Conservation (phyloP, 495 filamentous ascomycete genomes). For the Lophiostoma macrostomum region DNA sequence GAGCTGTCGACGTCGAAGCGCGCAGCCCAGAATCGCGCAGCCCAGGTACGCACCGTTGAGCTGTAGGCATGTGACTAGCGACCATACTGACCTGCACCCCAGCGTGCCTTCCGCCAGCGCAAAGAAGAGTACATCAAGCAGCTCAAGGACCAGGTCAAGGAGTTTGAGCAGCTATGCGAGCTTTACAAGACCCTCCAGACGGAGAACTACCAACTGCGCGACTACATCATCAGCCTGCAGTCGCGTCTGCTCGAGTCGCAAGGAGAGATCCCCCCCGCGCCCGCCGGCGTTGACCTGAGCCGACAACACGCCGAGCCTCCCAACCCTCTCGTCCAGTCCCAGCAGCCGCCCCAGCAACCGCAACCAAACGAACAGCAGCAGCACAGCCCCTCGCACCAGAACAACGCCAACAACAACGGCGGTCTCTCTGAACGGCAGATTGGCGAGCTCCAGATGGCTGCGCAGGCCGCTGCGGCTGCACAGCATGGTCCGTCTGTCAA, state of each 20-base stretch:
- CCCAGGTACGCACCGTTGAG: slow-evolving; percentile 74
- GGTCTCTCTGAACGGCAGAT: slow-evolving; percentile 32
- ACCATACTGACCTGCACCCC: slow-evolving; percentile 25
- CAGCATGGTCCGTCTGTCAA: slow-evolving; percentile 28
- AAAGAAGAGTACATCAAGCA: slow-evolving; percentile 98
- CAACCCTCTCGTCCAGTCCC: slow-evolving; percentile 16
- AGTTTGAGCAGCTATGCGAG: slow-evolving; percentile 65
- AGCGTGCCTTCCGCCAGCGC: slow-evolving; percentile 96
- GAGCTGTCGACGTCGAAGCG: slow-evolving; percentile 93
- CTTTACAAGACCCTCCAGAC: slow-evolving; percentile 69
- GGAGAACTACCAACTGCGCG: slow-evolving; percentile 86
- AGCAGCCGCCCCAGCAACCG: slow-evolving; percentile 8
- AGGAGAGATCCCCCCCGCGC: slow-evolving; percentile 79
- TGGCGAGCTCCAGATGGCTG: slow-evolving; percentile 35
- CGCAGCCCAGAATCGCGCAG: slow-evolving; percentile 93
- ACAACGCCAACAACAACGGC: slow-evolving; percentile 21
- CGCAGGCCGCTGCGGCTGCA: slow-evolving; percentile 29
- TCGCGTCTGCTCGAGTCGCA: slow-evolving; percentile 79
- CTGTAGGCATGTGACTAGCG: slow-evolving; percentile 11
- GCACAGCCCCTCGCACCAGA: background rate
- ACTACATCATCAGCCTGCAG: slow-evolving; percentile 89
- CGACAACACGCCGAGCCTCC: slow-evolving; percentile 34
- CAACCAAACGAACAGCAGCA: slow-evolving; percentile 8
- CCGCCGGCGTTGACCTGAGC: slow-evolving; percentile 58
- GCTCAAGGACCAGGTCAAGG: slow-evolving; percentile 84